Evolutionary conservation across 176 grass and related monocot genomes (phyloP), one percentile per base, ranked within the genome.

Genomic region (Musa schizocarpa): DNA sequence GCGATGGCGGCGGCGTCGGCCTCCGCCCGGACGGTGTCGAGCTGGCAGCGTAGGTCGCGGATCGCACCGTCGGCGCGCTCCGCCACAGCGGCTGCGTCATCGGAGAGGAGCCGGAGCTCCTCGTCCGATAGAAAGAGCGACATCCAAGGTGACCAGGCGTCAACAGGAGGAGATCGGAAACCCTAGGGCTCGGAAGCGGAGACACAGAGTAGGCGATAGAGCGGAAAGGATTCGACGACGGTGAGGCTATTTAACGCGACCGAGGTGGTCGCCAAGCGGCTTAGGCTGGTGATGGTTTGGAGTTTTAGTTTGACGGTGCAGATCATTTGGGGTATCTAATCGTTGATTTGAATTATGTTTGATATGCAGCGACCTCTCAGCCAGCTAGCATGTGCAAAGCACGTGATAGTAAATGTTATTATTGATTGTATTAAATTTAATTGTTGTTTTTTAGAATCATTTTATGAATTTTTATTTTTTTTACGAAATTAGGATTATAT

Each of bases 101-200:
- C 82, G 20, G 82, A 85, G 59, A 99, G 80, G 73, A 85, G 84
- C 65, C 81, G 86, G 82, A 99, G 82, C 86, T 99, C 95, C 84
- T 94, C 90, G 27, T 99, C 90, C 13, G 95, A 92, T 19, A 99
- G 87, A 82, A 99, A 99, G 55, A 94, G 88, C 70, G 88, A 88
- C 95, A 99, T 99, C 68, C 48, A 76, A 70, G 82, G 54, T 63
- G 27, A 50, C 10, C 54, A 13, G 43, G 16, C 63, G 64, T 3
- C 14, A 52, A 12, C 52, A 14, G 19, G 59, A 65, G 34, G 56
- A 7, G 9, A 62, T 13, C 2, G 59, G 20, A 53, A 77, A 77
- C 59, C 75, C 74, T 77, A 77, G 59, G 49, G 21, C 26, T 61
- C 34, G 13, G 54, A 19, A 52, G n/a, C n/a, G 48, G 71, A 43